Conservation (phyloP, 139 green algal genomes). For the Zygnema cylindricum region DNA sequence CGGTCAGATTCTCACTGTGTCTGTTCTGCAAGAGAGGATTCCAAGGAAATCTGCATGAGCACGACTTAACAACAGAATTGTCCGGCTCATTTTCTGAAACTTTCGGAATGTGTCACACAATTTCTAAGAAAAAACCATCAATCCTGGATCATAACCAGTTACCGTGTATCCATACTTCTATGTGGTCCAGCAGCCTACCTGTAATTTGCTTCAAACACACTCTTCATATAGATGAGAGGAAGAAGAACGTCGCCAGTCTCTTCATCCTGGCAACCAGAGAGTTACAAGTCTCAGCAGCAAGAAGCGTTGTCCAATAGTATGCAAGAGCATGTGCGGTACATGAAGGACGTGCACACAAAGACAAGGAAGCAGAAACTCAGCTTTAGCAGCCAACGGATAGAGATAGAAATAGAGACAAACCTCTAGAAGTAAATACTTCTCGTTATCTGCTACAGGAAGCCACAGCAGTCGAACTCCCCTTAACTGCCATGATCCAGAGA, state of each 20-base stretch:
- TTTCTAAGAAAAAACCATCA: too few species aligned
- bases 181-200: too few species aligned
- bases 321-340: too few species aligned
- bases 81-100: too few species aligned
- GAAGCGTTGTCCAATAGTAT: too few species aligned
- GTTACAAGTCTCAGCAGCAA: not conserved
- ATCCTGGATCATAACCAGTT: too few species aligned
- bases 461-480: slow-evolving; percentile 45
- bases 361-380: not conserved
- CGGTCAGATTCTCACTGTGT: too few species aligned
- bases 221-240: slow-evolving; percentile 74
- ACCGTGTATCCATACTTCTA: too few species aligned
- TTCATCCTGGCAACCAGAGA: slow-evolving; percentile 32
- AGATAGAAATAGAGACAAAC: slow-evolving; percentile 41
- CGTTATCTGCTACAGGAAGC: slow-evolving; percentile 47
- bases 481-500: slow-evolving; percentile 45
- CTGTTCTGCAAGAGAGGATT: too few species aligned
- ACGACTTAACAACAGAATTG: too few species aligned
- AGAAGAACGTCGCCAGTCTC: slow-evolving; percentile 67
- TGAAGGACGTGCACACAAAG: not conserved
- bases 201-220: slow-evolving; percentile 70
- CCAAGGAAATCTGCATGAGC: too few species aligned
- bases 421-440: slow-evolving; percentile 71
- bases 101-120: too few species aligned
- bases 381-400: not conserved